Evolutionary conservation across 805 yeast genomes (phyloP).

Genomic region (Monosporozyma siamensis): DNA sequence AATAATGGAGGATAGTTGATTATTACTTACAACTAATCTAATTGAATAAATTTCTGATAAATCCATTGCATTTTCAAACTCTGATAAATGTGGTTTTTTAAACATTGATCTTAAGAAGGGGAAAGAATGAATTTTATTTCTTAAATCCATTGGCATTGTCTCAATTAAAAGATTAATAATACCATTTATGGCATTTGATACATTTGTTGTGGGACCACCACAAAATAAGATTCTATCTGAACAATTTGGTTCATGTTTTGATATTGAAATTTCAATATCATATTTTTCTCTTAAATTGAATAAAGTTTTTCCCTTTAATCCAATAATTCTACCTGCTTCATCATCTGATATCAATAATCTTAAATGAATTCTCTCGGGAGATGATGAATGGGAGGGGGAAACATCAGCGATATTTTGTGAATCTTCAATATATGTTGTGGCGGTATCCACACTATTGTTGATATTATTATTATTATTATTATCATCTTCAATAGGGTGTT

Average conservation of each 20-base stretch:
- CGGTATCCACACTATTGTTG: no score
- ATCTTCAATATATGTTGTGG: not conserved
- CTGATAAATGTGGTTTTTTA: conserved; percentile 12
- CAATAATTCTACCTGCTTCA: conserved; percentile 84
- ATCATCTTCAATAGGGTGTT: no score
- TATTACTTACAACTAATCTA: conserved; percentile 68
- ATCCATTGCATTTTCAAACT: conserved; percentile 11
- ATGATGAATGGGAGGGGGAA: conserved; percentile 4
- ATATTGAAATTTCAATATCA: conserved; percentile 72
- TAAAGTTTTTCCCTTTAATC: conserved; percentile 69
- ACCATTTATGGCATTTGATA: conserved; percentile 55
- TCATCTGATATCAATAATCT: conserved; percentile 65
- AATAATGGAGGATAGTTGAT: conserved; percentile 78
- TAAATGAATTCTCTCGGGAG: conserved; percentile 8
- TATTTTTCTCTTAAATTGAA: conserved; percentile 64
- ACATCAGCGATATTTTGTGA: no score
- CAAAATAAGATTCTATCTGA: conserved; percentile 74
- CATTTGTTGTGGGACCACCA: conserved; percentile 58
- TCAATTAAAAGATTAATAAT: conserved; percentile 43
- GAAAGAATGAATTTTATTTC: conserved; percentile 47
- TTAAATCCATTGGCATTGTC: conserved; percentile 8
- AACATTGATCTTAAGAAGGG: conserved; percentile 24
- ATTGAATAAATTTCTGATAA: conserved; percentile 23
- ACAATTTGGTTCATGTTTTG: conserved; percentile 66
- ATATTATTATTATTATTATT: no score